These are phyloP conservation scores for Lasiosphaeria hispida DNA, from an alignment of 495 filamentous ascomycete species.

Conservation along the genomic window DNA sequence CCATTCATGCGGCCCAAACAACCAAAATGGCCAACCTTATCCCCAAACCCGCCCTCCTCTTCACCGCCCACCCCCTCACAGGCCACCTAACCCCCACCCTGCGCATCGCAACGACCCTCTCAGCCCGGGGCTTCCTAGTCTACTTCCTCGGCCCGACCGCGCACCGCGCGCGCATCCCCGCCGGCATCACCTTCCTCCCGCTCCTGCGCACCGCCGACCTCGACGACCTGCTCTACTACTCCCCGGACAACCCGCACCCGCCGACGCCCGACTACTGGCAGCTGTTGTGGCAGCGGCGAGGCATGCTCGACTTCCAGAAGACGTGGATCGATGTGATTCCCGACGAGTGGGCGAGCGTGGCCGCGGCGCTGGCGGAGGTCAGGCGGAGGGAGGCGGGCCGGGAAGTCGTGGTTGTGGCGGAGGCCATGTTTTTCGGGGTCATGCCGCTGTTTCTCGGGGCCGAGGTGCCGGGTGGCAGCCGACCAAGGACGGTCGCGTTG, in stretches of 20 bases:
- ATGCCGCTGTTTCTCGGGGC: slow-evolving; percentile 26
- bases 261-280: slow-evolving; percentile 13
- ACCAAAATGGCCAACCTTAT: too few relatives aligned
- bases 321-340: slow-evolving; percentile 28
- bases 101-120: slow-evolving; percentile 30
- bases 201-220: slow-evolving; percentile 30
- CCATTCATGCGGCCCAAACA: too few relatives aligned
- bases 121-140: slow-evolving; percentile 22
- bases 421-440: slow-evolving; percentile 30
- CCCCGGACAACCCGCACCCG: slow-evolving; percentile 3
- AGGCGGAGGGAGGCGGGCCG: slow-evolving; percentile 17
- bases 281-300: slow-evolving; percentile 21
- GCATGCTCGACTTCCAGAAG: slow-evolving; percentile 22
- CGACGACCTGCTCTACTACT: slow-evolving; percentile 28
- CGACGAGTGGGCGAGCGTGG: slow-evolving; percentile 24
- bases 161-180: slow-evolving; percentile 26
- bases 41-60: slow-evolving; percentile 27
- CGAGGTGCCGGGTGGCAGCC: slow-evolving; percentile 7
- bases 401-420: slow-evolving; percentile 24
- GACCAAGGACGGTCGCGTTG: slow-evolving; percentile 17
- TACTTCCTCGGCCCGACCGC: slow-evolving; percentile 33
- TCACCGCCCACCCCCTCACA: slow-evolving; percentile 29
- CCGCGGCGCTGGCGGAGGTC: slow-evolving; percentile 20
- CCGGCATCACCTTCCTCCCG: slow-evolving; percentile 31
- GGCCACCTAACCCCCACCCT: slow-evolving; percentile 33